Evolutionary conservation across 768 basidiomycete genomes (phyloP).

Genomic region (Podaxis sp.): DNA sequence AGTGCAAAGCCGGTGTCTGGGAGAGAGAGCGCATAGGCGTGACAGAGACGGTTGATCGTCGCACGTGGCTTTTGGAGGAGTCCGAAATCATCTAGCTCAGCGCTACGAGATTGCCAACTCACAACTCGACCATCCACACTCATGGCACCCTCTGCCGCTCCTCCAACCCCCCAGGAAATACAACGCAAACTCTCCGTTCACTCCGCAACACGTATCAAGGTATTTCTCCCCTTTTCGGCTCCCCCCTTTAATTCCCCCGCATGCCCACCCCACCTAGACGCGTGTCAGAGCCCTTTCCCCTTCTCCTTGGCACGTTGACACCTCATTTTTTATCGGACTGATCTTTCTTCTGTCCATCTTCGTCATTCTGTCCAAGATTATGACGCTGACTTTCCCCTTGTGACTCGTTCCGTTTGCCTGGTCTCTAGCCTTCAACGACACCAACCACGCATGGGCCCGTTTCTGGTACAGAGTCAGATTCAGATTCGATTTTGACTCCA

Average conservation of each 20-base stretch:
- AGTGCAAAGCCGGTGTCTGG: no score
- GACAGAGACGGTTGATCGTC: neutral
- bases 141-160: conserved; percentile 49
- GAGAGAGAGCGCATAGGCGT: neutral
- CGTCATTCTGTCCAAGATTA: no score
- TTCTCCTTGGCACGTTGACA: no score
- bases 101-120: neutral
- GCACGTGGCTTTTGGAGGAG: neutral
- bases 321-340: no score
- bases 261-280: neutral
- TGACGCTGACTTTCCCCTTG: no score
- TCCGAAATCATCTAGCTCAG: neutral
- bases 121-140: conserved; percentile 8
- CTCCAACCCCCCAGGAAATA: conserved; percentile 86
- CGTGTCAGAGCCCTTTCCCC: neutral
- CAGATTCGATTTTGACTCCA: conserved; percentile 66
- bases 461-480: conserved; percentile 86
- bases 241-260: neutral
- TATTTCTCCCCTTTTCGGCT: conserved; percentile 22
- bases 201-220: conserved; percentile 55
- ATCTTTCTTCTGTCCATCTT: no score
- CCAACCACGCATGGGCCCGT: conserved; percentile 29
- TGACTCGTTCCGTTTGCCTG: conserved; percentile 8
- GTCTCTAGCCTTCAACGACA: neutral
- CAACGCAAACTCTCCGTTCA: conserved; percentile 83